These are phyloP conservation scores for Tuber melanosporum DNA, from an alignment of 495 filamentous ascomycete genomes.

Conservation along the genomic window DNA sequence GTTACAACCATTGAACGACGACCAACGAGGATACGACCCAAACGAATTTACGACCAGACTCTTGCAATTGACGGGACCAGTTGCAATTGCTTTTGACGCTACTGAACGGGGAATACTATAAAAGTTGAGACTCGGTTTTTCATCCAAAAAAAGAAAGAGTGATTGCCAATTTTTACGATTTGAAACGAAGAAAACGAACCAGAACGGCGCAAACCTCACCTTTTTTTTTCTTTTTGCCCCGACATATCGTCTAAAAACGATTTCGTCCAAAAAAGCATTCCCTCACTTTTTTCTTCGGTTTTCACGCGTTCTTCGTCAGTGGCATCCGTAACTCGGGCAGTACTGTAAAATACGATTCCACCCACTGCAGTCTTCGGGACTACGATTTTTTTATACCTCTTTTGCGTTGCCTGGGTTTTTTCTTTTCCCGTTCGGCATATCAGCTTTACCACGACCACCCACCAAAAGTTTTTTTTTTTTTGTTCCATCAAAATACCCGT, in stretches of 20 bases:
- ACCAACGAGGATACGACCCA: conserved; percentile 41
- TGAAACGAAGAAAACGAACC: conserved; percentile 49
- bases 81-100: conserved; percentile 26
- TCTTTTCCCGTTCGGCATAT: conserved; percentile 4
- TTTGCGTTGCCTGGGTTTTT: neutral
- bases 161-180: conserved; percentile 47
- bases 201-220: neutral
- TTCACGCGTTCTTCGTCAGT: neutral
- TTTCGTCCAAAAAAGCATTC: conserved; percentile 2
- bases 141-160: conserved; percentile 1
- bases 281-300: neutral
- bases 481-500: conserved; percentile 40
- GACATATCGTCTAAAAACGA: neutral
- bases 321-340: conserved; percentile 4
- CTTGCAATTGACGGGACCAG: conserved; percentile 33
- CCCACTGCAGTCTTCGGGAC: conserved; percentile 1
- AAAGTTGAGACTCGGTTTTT: neutral
- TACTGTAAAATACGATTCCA: conserved; percentile 6
- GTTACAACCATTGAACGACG: conserved; percentile 40
- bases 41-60: conserved; percentile 38
- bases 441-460: conserved; percentile 4
- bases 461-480: conserved; percentile 16
- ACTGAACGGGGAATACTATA: conserved; percentile 1
- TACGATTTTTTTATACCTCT: conserved; percentile 1
- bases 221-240: neutral